A percentile compares a stretch with the other conserved stretches of the same genome.
These are phyloP conservation scores for Bimuria novae-zelandiae DNA, from an alignment of 2,329 filamentous ascomycete genomes.

Conservation along the genomic window DNA sequence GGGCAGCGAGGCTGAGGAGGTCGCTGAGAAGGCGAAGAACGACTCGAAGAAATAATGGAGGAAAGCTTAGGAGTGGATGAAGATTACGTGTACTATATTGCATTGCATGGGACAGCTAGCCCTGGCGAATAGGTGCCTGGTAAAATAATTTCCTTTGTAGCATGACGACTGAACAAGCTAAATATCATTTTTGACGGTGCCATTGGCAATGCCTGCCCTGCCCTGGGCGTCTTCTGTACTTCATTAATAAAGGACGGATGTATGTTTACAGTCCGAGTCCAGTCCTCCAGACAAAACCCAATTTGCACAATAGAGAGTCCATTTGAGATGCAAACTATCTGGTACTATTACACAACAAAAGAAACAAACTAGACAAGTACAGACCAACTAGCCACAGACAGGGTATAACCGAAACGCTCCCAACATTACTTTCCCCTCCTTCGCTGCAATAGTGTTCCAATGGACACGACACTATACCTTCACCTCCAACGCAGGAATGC, in stretches of 20 bases:
- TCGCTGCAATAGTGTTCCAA: no score
- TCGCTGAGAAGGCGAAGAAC: slow-evolving; percentile 43
- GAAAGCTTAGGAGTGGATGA: neutral
- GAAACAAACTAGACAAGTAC: neutral
- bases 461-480: neutral
- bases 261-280: no score
- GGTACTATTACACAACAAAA: neutral
- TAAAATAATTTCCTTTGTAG: neutral
- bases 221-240: no score
- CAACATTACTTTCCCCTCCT: neutral
- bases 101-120: slow-evolving; percentile 4
- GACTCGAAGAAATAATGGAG: slow-evolving; percentile 38
- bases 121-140: neutral
- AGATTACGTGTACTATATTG: neutral
- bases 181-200: no score
- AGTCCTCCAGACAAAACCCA: no score
- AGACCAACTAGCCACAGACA: neutral
- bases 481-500: slow-evolving; percentile 50
- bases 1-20: slow-evolving; percentile 35
- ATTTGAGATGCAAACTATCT: no score
- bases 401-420: neutral
- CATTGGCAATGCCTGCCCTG: no score
- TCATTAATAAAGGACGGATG: no score
- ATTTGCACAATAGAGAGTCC: no score
- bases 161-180: no score